Percentiles rank a stretch among this genome's conserved stretches.
These are phyloP conservation scores for Eucalyptus victrix DNA, from an alignment of 345 rosid genomes.

Conservation along the genomic window DNA sequence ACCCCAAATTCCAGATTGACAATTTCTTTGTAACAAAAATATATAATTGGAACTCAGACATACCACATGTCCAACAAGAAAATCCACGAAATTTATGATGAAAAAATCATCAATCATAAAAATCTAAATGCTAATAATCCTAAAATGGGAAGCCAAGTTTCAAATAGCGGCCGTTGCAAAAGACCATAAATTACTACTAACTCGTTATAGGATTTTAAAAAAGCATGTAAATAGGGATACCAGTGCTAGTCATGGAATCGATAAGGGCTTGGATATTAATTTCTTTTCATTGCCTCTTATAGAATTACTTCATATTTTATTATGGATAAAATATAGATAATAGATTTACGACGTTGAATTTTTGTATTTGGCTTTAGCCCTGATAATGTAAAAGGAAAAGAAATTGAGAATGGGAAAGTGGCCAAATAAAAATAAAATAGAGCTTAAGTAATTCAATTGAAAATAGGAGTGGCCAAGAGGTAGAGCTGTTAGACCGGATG, in stretches of 20 bases:
- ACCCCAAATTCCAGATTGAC: neutral
- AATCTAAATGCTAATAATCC: neutral
- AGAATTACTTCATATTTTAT: too few species aligned
- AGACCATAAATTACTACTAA: neutral
- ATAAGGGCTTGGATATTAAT: accelerated
- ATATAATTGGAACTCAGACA: neutral
- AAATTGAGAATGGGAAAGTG: too few species aligned
- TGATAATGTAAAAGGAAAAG: too few species aligned
- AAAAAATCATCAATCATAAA: neutral
- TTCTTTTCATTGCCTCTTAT: too few species aligned
- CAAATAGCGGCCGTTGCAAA: accelerated
- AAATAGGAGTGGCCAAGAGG: neutral
- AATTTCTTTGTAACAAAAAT: neutral
- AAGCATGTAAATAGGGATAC: too few species aligned
- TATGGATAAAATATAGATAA: too few species aligned
- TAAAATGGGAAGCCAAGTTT: neutral
- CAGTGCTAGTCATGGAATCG: accelerated
- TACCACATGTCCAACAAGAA: neutral
- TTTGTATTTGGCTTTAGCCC: too few species aligned
- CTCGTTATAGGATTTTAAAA: too few species aligned
- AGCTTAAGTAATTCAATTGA: neutral
- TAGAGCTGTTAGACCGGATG: accelerated
- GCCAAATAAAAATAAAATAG: too few species aligned
- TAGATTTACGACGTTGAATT: too few species aligned
- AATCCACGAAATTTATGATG: neutral